These are phyloP conservation scores for Cladophialophora psammophila DNA, from an alignment of 2,329 filamentous ascomycete genomes.

Conservation along the genomic window DNA sequence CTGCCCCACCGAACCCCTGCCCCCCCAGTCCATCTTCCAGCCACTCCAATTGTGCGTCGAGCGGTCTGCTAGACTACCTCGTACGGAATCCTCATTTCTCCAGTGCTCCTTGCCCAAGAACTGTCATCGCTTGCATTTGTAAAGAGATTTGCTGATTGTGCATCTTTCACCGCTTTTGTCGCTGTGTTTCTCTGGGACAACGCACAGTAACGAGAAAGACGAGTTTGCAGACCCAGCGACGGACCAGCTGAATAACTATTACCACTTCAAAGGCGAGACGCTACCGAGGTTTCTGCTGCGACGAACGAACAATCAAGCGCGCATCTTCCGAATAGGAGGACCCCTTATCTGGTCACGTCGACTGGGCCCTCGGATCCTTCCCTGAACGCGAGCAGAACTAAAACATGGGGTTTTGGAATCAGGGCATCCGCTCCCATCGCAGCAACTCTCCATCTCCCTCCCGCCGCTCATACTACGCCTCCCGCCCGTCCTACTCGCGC, in stretches of 20 bases:
- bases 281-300: neutral
- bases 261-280: too few relatives aligned
- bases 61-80: slow-evolving; percentile 1
- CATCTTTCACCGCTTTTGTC: neutral
- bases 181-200: neutral
- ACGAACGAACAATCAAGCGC: neutral
- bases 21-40: neutral
- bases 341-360: neutral
- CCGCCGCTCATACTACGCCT: slow-evolving; percentile 43
- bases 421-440: slow-evolving; percentile 35
- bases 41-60: slow-evolving; percentile 10
- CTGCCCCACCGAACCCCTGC: neutral
- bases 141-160: neutral
- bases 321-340: neutral
- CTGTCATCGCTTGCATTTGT: neutral
- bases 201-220: neutral
- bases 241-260: neutral
- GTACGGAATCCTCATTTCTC: neutral
- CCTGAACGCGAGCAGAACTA: neutral
- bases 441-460: slow-evolving; percentile 31
- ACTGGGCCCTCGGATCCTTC: neutral
- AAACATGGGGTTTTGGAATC: slow-evolving; percentile 41
- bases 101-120: neutral
- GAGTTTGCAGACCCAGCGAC: neutral
- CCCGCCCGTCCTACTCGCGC: slow-evolving; percentile 45